A percentile compares a stretch with the other conserved stretches of the same genome.
phyloP scores from a whole-genome alignment of 2,329 filamentous ascomycete species.

The Aspergillus brunneoviolaceus region DNA sequence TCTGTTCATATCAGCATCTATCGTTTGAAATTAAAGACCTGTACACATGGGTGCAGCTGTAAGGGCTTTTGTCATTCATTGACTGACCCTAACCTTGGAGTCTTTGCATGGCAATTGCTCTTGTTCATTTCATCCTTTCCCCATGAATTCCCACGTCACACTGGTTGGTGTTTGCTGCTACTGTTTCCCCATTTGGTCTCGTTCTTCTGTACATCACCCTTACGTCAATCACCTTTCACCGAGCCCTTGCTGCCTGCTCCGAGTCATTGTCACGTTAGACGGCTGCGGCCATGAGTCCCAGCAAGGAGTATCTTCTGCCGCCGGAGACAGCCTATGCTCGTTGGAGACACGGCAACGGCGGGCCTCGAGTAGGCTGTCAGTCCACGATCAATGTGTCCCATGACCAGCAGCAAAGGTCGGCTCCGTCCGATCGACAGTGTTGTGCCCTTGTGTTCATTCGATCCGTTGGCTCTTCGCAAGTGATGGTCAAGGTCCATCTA shows the following conservation, averaged over 20 bases:
- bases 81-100: too few relatives aligned
- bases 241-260: background rate
- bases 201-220: background rate
- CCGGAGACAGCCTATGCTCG: slow-evolving; percentile 21
- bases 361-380: slow-evolving; percentile 19
- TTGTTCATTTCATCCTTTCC: background rate
- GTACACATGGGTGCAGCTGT: background rate
- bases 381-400: slow-evolving; percentile 21
- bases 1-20: background rate
- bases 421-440: slow-evolving; percentile 3
- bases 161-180: background rate
- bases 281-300: slow-evolving; percentile 9
- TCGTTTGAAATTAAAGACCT: background rate
- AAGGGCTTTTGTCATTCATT: background rate
- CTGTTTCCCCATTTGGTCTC: background rate
- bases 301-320: slow-evolving; percentile 20
- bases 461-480: background rate
- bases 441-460: background rate
- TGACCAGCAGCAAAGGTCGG: slow-evolving; percentile 25
- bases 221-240: background rate
- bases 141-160: background rate
- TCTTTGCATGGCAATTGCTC: background rate
- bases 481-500: background rate
- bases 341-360: slow-evolving; percentile 8
- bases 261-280: background rate